Conservation (phyloP, 78 protist genomes). For the Dictyostelium purpureum region DNA sequence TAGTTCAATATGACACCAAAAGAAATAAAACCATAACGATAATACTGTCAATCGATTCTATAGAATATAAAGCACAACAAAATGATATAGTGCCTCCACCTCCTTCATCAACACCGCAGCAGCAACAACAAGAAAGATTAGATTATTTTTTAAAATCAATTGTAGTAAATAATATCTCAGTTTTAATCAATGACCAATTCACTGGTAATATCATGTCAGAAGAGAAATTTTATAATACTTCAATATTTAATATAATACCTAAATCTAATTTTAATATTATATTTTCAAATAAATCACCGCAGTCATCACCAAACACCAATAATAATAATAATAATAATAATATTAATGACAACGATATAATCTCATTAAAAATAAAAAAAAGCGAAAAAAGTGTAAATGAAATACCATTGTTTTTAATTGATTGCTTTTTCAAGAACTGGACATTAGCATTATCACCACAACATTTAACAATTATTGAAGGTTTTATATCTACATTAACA, state of each 20-base stretch:
- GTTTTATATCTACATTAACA: background rate
- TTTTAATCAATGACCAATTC: background rate
- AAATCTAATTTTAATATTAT: constrained; percentile 18
- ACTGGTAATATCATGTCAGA: constrained; percentile 26
- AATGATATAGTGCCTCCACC: background rate
- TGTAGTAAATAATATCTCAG: background rate
- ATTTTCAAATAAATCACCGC: constrained; percentile 21
- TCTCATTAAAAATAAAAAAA: constrained; percentile 35
- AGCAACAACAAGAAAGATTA: constrained; percentile 2
- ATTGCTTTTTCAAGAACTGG: constrained; percentile 14
- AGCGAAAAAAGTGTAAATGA: constrained; percentile 1
- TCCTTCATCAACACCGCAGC: background rate
- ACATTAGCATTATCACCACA: background rate
- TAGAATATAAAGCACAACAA: constrained; percentile 9
- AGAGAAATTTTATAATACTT: constrained; percentile 14
- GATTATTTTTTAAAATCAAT: constrained; percentile 23
- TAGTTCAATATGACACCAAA: background rate
- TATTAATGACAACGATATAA: background rate
- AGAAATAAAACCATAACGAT: constrained; percentile 27
- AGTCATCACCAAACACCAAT: background rate
- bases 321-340: background rate
- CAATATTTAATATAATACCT: constrained; percentile 21
- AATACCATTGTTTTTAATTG: constrained; percentile 10
- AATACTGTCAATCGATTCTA: constrained; percentile 8
- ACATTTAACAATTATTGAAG: background rate